Evolutionary conservation across 495 filamentous ascomycete species (phyloP).

Genomic region (Usnea hakonensis): DNA sequence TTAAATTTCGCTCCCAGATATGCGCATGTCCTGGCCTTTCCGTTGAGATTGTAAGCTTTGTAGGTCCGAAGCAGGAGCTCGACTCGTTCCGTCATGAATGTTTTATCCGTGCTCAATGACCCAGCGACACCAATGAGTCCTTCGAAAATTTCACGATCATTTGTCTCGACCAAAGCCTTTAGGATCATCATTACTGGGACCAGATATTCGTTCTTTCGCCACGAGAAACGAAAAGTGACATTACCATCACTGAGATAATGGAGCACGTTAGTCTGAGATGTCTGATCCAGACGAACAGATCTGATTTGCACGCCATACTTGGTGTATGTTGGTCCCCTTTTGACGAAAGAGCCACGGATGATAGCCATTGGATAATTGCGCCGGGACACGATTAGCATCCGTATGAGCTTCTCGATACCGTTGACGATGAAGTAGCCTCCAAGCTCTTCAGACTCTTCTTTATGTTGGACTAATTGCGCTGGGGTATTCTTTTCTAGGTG

Average conservation of each 20-base stretch:
- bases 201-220: constrained; percentile 93
- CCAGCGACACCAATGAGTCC: constrained; percentile 65
- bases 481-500: constrained; percentile 81
- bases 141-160: constrained; percentile 93
- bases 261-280: constrained; percentile 92
- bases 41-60: constrained; percentile 78
- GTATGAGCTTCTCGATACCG: constrained; percentile 80
- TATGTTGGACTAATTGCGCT: constrained; percentile 67
- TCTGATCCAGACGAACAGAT: constrained; percentile 89
- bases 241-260: constrained; percentile 95
- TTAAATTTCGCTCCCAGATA: constrained; percentile 87
- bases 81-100: constrained; percentile 89
- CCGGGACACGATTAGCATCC: constrained; percentile 78
- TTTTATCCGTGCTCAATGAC: constrained; percentile 72
- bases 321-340: constrained; percentile 77
- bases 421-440: constrained; percentile 79
- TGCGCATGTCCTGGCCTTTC: constrained; percentile 63
- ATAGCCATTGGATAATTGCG: constrained; percentile 95
- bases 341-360: constrained; percentile 75
- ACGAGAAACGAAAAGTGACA: constrained; percentile 93
- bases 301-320: constrained; percentile 84
- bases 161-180: constrained; percentile 91
- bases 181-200: constrained; percentile 93
- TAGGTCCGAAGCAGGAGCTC: constrained; percentile 89
- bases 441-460: constrained; percentile 89